A percentile compares a stretch with the other conserved stretches of the same genome.
These are phyloP conservation scores for Leucocoprinus birnbaumii DNA, from an alignment of 768 basidiomycete genomes.

Conservation along the genomic window DNA sequence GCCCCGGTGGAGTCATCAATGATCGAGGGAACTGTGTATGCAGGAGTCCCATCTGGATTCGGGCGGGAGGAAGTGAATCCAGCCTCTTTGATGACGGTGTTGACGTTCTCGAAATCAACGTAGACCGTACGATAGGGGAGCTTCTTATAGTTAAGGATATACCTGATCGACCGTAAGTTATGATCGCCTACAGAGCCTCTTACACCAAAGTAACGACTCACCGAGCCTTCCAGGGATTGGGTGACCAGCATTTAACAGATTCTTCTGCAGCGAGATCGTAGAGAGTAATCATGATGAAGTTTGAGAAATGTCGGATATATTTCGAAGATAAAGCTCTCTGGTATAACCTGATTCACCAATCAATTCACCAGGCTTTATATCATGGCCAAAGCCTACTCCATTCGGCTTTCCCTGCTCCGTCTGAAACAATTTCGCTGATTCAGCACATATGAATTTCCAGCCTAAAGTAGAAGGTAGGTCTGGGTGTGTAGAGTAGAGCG, in stretches of 20 bases:
- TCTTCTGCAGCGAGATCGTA: constrained; percentile 32
- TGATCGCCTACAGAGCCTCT: no score
- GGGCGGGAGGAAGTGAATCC: constrained; percentile 32
- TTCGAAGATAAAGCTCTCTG: no score
- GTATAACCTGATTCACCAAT: no score
- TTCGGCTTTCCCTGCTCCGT: no score
- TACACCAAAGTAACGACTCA: constrained; percentile 5
- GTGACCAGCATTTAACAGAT: constrained; percentile 25
- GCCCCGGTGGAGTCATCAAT: no score
- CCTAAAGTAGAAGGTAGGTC: no score
- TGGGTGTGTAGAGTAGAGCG: no score
- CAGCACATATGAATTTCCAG: no score
- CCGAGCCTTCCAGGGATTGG: constrained; percentile 29
- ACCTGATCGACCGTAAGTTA: constrained; percentile 16
- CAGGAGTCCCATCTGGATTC: constrained; percentile 26
- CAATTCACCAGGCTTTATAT: no score
- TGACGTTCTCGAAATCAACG: constrained; percentile 53
- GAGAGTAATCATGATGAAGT: constrained; percentile 29
- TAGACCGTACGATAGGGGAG: constrained; percentile 44
- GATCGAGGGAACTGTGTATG: constrained; percentile 50
- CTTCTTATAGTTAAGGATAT: constrained; percentile 32
- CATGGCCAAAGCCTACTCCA: no score
- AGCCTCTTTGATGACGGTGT: constrained; percentile 26
- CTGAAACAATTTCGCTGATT: no score
- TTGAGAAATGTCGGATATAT: no score